Conservation (phyloP, 495 filamentous ascomycete genomes). For the Cudoniella acicularis region DNA sequence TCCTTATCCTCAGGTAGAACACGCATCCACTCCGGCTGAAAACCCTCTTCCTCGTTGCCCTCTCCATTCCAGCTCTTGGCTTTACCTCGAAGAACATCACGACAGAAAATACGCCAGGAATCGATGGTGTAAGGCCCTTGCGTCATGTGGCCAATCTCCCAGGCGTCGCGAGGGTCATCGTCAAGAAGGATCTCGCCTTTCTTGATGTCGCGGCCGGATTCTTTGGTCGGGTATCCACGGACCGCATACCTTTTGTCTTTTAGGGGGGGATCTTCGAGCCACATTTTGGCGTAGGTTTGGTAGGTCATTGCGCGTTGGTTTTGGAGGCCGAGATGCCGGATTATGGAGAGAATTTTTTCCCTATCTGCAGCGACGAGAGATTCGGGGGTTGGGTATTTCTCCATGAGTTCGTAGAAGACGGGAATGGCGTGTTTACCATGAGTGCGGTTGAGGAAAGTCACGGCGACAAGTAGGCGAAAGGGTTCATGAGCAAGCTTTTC, state of each 20-base stretch:
- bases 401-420: constrained; percentile 65
- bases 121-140: constrained; percentile 88
- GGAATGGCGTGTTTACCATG: constrained; percentile 72
- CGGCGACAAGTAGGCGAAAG: constrained; percentile 69
- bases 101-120: constrained; percentile 91
- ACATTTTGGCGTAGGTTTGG: constrained; percentile 65
- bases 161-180: constrained; percentile 44
- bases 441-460: constrained; percentile 82
- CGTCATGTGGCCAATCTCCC: constrained; percentile 86
- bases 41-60: constrained; percentile 28
- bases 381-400: constrained; percentile 62
- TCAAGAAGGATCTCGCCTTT: constrained; percentile 39
- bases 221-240: constrained; percentile 59
- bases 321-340: constrained; percentile 73
- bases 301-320: constrained; percentile 56
- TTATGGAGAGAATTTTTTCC: constrained; percentile 56
- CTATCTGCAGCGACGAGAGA: constrained; percentile 56
- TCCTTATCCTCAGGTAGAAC: constrained; percentile 88
- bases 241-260: constrained; percentile 59
- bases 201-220: constrained; percentile 46
- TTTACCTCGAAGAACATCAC: constrained; percentile 67
- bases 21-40: constrained; percentile 78
- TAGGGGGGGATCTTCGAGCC: constrained; percentile 61
- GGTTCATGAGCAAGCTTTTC: constrained; percentile 70
- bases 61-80: constrained; percentile 59